These are phyloP conservation scores for Sporisorium iseilematis-ciliati DNA, from an alignment of 1,284 basidiomycete genomes.

Conservation along the genomic window DNA sequence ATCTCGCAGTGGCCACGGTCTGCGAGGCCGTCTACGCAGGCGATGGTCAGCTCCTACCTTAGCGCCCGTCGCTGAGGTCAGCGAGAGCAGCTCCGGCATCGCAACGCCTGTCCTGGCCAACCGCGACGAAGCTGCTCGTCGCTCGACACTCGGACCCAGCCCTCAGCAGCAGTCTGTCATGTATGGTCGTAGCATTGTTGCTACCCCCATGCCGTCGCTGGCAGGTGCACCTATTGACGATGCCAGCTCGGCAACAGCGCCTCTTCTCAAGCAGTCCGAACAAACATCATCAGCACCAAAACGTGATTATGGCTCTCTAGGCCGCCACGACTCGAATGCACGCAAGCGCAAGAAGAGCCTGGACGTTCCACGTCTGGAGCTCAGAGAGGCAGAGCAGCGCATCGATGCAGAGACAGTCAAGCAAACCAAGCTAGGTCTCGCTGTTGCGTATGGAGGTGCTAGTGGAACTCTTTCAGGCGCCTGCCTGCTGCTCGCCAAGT, in stretches of 20 bases:
- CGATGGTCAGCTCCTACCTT: conserved; percentile 61
- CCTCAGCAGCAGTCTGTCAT: conserved; percentile 19
- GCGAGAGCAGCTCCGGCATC: conserved; percentile 67
- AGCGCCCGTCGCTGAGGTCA: conserved; percentile 67
- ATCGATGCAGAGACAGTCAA: conserved; percentile 42
- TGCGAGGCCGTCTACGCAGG: conserved; percentile 30
- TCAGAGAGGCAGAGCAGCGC: conserved; percentile 29
- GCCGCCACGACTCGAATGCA: conserved; percentile 26
- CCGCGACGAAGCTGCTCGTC: conserved; percentile 44
- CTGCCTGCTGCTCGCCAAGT: conserved; percentile 93
- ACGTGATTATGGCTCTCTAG: conserved; percentile 41
- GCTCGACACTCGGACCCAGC: conserved; percentile 18
- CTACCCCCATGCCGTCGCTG: conserved; percentile 23
- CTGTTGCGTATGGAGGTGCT: conserved; percentile 87
- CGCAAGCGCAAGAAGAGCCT: conserved; percentile 36
- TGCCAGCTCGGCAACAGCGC: not conserved
- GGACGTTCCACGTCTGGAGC: conserved; percentile 47
- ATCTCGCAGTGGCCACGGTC: conserved; percentile 16
- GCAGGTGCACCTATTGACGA: not conserved
- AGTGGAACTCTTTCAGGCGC: conserved; percentile 93
- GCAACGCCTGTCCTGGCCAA: conserved; percentile 57
- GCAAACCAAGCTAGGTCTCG: conserved; percentile 77
- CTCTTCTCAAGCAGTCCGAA: conserved; percentile 4
- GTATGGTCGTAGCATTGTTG: conserved; percentile 35
- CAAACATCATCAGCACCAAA: conserved; percentile 4